Percentiles rank a stretch among this genome's conserved stretches.
These are phyloP conservation scores for Fusarium subtropicale DNA, from an alignment of 2,329 filamentous ascomycete genomes.

Conservation along the genomic window DNA sequence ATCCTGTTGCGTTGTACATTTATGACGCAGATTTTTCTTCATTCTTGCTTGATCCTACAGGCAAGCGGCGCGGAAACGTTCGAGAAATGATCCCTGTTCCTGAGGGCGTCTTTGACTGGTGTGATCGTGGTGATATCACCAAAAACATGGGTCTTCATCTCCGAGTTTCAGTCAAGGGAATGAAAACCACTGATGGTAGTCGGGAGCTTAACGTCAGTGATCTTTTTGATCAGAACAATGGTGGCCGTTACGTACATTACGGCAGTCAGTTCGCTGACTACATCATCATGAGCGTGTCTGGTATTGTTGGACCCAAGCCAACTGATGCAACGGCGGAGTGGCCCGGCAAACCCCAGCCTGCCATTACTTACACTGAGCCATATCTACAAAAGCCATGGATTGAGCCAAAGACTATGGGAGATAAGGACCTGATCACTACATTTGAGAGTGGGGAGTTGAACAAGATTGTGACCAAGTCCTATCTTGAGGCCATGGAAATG, in stretches of 20 bases:
- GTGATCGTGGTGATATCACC: not conserved
- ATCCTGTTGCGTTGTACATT: not conserved
- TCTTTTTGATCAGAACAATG: slow-evolving; percentile 2
- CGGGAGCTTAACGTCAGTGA: not conserved
- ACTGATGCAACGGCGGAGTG: not conserved
- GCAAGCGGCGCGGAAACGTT: not conserved
- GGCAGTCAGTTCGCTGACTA: slow-evolving; percentile 4
- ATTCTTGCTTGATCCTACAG: not conserved
- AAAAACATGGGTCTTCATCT: slow-evolving; percentile 5
- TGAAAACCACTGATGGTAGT: not conserved
- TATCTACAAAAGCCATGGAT: not conserved
- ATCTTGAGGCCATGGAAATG: not conserved
- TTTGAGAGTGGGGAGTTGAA: not conserved
- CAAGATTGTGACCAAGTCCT: not conserved
- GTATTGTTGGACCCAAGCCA: not conserved
- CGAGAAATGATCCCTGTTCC: not conserved
- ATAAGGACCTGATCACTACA: not conserved
- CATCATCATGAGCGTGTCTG: slow-evolving; percentile 4
- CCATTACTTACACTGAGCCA: not conserved
- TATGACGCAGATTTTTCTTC: slow-evolving; percentile 5
- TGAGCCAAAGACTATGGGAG: not conserved
- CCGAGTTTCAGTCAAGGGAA: not conserved
- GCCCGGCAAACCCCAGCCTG: not conserved
- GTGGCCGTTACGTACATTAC: not conserved
- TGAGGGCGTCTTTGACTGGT: not conserved